A percentile compares a stretch with the other conserved stretches of the same genome.
Conservation (phyloP, 441 rosid genomes). For the Mallotus japonicus region DNA sequence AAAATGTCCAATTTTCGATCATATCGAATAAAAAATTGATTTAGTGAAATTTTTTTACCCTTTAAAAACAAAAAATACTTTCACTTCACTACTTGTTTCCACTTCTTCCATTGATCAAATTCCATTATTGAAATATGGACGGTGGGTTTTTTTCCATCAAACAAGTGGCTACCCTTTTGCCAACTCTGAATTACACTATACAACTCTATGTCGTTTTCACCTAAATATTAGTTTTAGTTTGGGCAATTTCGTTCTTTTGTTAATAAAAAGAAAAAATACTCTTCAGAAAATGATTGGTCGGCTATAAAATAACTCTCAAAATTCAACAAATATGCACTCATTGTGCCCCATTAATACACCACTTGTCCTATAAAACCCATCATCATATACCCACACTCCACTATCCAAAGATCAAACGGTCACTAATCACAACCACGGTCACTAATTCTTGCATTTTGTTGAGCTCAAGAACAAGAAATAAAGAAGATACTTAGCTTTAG, state of each 20-base stretch:
- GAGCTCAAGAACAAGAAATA: background rate
- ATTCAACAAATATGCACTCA: conserved; percentile 20
- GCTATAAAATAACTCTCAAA: conserved; percentile 24
- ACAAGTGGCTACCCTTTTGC: conserved; percentile 37
- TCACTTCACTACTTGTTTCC: background rate
- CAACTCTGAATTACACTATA: conserved; percentile 21
- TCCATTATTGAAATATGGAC: conserved; percentile 24
- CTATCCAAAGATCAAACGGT: conserved; percentile 18
- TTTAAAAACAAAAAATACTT: background rate
- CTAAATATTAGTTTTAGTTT: too few species aligned
- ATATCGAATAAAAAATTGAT: too few species aligned
- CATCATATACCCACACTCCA: background rate
- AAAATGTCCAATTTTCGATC: too few species aligned
- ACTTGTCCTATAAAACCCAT: conserved; percentile 28
- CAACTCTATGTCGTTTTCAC: conserved; percentile 12
- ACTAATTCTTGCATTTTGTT: background rate
- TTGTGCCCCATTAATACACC: conserved; percentile 26
- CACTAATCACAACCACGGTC: background rate
- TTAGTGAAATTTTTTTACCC: too few species aligned
- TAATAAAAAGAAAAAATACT: background rate
- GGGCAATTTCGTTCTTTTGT: too few species aligned
- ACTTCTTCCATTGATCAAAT: background rate
- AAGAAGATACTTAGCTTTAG: background rate
- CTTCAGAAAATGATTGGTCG: conserved; percentile 37
- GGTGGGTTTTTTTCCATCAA: conserved; percentile 24